phyloP scores from a whole-genome alignment of 768 basidiomycete species.

The Naganishia vaughanmartiniae region DNA sequence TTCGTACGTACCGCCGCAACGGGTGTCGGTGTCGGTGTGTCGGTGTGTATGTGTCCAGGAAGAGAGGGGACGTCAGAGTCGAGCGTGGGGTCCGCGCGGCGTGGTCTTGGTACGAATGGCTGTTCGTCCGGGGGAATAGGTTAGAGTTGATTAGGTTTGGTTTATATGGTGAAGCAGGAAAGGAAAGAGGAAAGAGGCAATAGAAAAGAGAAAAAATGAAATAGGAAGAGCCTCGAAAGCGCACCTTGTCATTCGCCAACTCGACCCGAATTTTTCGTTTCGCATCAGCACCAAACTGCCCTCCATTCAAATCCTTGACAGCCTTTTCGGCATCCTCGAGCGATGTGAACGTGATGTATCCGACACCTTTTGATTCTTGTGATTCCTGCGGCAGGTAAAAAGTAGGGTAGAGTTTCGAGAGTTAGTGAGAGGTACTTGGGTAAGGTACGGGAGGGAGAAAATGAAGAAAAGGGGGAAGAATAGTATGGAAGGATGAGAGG shows the following conservation, averaged over 20 bases:
- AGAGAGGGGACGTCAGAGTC: slow-evolving; percentile 23
- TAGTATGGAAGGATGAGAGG: too few species aligned
- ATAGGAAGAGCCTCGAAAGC: slow-evolving; percentile 26
- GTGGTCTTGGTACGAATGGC: slow-evolving; percentile 19
- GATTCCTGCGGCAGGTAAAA: slow-evolving; percentile 28
- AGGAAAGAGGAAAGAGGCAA: too few species aligned
- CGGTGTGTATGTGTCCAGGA: slow-evolving; percentile 9
- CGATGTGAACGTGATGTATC: slow-evolving; percentile 88
- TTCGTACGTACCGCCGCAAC: slow-evolving; percentile 24
- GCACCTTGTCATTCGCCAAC: slow-evolving; percentile 78
- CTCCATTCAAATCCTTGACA: slow-evolving; percentile 63
- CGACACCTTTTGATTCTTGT: slow-evolving; percentile 79
- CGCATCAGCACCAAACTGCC: slow-evolving; percentile 63
- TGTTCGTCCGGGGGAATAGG: neutral
- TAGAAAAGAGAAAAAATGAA: neutral
- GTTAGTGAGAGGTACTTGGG: neutral
- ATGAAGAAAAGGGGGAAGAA: too few species aligned
- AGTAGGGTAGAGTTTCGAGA: neutral
- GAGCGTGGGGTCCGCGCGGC: neutral
- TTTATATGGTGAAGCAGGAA: too few species aligned
- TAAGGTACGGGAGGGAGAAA: too few species aligned
- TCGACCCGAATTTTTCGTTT: slow-evolving; percentile 70
- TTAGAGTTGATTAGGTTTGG: too few species aligned
- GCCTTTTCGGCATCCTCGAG: slow-evolving; percentile 80
- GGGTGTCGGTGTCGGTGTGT: neutral